These are phyloP conservation scores for Cicer pinnatifidum DNA, from an alignment of 306 rosid species.

Conservation along the genomic window DNA sequence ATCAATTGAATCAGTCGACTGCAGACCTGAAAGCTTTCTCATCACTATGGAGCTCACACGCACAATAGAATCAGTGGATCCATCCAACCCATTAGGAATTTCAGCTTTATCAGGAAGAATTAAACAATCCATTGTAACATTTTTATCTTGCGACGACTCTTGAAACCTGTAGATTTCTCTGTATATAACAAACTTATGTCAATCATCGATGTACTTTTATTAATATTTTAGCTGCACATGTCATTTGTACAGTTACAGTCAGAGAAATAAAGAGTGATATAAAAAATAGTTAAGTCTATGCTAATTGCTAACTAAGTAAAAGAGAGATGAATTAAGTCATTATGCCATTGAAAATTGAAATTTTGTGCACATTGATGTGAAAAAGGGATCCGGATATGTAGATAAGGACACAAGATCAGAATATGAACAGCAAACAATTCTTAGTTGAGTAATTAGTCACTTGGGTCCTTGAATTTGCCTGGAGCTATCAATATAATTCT, in stretches of 20 bases:
- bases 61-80: constrained; percentile 54
- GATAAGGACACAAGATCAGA: not conserved
- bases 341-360: not conserved
- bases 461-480: no score
- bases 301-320: not conserved
- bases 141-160: constrained; percentile 57
- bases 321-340: constrained; percentile 2
- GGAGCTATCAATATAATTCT: no score
- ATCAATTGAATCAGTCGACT: constrained; percentile 74
- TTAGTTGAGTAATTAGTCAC: no score
- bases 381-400: not conserved
- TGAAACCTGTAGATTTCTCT: constrained; percentile 84
- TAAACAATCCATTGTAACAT: constrained; percentile 64
- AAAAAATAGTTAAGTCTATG: not conserved
- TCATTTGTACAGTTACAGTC: not conserved
- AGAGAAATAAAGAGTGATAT: not conserved
- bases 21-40: constrained; percentile 78
- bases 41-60: constrained; percentile 71
- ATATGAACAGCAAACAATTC: no score
- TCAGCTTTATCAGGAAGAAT: constrained; percentile 71
- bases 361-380: constrained; percentile 21
- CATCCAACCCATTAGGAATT: constrained; percentile 64
- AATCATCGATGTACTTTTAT: constrained; percentile 25
- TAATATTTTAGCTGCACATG: constrained; percentile 16
- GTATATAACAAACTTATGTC: constrained; percentile 44